A percentile compares a stretch with the other conserved stretches of the same genome.
Evolutionary conservation across 768 basidiomycete genomes (phyloP).

Genomic region (Termitomyces sp.): DNA sequence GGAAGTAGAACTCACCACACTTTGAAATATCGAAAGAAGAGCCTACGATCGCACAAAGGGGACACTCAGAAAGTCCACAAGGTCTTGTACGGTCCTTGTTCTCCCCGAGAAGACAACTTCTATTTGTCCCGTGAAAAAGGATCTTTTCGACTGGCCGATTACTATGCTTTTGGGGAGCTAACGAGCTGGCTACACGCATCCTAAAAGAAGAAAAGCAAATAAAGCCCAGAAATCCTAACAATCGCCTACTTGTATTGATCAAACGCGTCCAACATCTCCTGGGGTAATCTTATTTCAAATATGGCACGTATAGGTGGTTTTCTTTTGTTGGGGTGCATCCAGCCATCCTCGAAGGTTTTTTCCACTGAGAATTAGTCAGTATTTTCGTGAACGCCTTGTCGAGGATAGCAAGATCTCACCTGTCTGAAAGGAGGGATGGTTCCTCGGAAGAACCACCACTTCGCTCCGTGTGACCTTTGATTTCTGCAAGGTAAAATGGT

Average conservation of each 20-base stretch:
- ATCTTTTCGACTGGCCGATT: constrained; percentile 50
- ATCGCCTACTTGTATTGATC: constrained; percentile 15
- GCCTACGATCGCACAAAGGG: constrained; percentile 54
- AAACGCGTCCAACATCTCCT: constrained; percentile 15
- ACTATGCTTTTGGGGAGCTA: constrained; percentile 18
- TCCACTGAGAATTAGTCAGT: constrained; percentile 14
- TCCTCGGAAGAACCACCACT: constrained; percentile 35
- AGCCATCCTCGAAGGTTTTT: constrained; percentile 18
- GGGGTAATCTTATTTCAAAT: constrained; percentile 16
- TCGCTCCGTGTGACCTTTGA: constrained; percentile 41
- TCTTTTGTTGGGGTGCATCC: constrained; percentile 20
- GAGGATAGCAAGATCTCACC: constrained; percentile 30
- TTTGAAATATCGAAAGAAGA: constrained; percentile 57
- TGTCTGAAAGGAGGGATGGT: constrained; percentile 33
- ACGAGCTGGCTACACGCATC: constrained; percentile 26
- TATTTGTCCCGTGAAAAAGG: constrained; percentile 67
- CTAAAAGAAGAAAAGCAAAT: constrained; percentile 16
- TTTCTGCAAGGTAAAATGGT: constrained; percentile 40
- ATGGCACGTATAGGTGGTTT: constrained; percentile 17
- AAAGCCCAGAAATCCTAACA: background rate
- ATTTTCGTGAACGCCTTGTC: background rate
- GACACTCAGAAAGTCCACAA: constrained; percentile 49
- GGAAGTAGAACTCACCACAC: constrained; percentile 38
- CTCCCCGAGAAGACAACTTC: constrained; percentile 57
- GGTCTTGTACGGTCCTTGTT: constrained; percentile 40